Evolutionary conservation across 805 yeast species (phyloP).

Genomic region (Candida krabiensis): DNA sequence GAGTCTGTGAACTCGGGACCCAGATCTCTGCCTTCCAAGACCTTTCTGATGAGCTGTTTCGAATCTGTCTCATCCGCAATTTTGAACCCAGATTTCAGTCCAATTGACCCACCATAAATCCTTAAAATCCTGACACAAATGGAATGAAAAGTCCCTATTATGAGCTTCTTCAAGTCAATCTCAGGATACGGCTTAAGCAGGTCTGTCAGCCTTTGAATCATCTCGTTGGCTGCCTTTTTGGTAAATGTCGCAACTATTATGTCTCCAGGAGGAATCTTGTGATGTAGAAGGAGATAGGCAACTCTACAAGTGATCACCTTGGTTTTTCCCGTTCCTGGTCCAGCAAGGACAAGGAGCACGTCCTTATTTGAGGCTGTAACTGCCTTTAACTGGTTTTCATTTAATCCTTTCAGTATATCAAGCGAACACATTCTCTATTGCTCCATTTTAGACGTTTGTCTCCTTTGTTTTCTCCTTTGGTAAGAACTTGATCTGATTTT

Average conservation of each 20-base stretch:
- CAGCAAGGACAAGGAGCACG: conserved; percentile 53
- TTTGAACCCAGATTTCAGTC: conserved; percentile 40
- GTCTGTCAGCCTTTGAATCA: conserved; percentile 57
- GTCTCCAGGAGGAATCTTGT: conserved; percentile 54
- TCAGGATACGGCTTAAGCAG: conserved; percentile 34
- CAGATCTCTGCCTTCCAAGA: conserved; percentile 20
- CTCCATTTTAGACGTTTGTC: too few species aligned
- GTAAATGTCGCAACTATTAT: conserved; percentile 91
- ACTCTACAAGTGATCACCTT: conserved; percentile 79
- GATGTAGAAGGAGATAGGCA: conserved; percentile 58
- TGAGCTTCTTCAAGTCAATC: conserved; percentile 41
- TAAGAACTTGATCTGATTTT: too few species aligned
- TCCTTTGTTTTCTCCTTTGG: too few species aligned
- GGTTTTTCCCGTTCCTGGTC: conserved; percentile 77
- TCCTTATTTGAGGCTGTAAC: conserved; percentile 40
- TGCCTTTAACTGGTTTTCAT: conserved; percentile 43
- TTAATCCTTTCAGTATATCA: conserved; percentile 29
- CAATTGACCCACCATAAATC: conserved; percentile 52
- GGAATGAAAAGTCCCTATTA: conserved; percentile 90
- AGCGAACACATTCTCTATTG: too few species aligned
- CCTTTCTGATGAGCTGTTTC: conserved; percentile 42
- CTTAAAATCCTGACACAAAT: conserved; percentile 64
- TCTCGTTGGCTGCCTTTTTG: conserved; percentile 86
- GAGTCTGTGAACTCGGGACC: conserved; percentile 13
- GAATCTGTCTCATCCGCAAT: conserved; percentile 71